phyloP scores from a whole-genome alignment of 176 grass and related monocot species.

The Raddia guianensis region DNA sequence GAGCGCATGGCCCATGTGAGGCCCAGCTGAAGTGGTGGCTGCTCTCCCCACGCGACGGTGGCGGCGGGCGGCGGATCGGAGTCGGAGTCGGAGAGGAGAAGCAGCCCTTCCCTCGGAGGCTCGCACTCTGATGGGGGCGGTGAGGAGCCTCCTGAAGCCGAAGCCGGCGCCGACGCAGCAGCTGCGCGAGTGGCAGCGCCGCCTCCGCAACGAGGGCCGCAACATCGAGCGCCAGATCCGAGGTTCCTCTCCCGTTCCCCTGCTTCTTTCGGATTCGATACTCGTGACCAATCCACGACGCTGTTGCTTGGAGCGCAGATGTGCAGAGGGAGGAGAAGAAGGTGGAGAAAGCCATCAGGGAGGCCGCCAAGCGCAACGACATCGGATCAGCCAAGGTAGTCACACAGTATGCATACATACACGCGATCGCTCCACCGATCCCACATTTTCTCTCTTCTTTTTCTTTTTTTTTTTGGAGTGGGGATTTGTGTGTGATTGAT shows the following conservation, averaged over 20 bases:
- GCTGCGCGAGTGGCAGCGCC: conserved; percentile 80
- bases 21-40: no score
- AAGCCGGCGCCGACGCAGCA: conserved; percentile 71
- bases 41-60: no score
- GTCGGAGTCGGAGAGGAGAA: neutral
- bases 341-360: conserved; percentile 74
- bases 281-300: neutral
- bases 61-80: neutral
- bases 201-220: conserved; percentile 71
- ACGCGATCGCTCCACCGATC: neutral
- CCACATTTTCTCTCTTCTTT: neutral
- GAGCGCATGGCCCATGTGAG: no score
- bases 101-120: no score
- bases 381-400: conserved; percentile 74
- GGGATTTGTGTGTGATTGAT: neutral
- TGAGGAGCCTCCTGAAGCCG: conserved; percentile 60
- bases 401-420: no score
- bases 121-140: conserved; percentile 44
- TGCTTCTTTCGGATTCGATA: neutral
- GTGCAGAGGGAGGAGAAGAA: conserved; percentile 74
- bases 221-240: conserved; percentile 75
- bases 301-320: conserved; percentile 37
- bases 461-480: neutral
- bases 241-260: conserved; percentile 28
- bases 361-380: conserved; percentile 67